Evolutionary conservation across 2,329 filamentous ascomycete species (phyloP), one percentile per base, ranked within the genome.

Genomic region (Talaromyces sp.): DNA sequence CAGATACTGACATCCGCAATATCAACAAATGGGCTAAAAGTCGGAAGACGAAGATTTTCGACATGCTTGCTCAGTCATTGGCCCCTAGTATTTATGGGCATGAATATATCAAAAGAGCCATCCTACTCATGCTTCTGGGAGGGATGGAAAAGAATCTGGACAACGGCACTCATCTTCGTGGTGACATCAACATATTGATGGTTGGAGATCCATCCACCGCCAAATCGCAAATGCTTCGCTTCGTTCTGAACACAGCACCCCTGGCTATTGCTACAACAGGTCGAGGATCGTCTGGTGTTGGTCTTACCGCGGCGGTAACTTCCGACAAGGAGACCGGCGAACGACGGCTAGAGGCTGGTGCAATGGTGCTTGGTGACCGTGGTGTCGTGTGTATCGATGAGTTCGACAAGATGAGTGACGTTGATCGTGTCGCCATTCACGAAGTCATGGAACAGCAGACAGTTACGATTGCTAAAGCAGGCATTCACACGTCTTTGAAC

Each of bases 371-470:
- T 72, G 95, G 88, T 65, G 95, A 99, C 75, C 89, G 95, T 65
- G 95, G 95, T 68, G 94, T 99, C 10, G 95, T 99, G 36, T 99
- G 95, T 80, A 99, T 99, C 67, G 95, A 99, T 74, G 95, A 99
- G 72, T 99, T 99, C 68, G 95, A 99, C 81, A 99, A 99, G 78
- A 99, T 99, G 95, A 97, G 92, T 61, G 95, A 99, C 73, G 89
- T 98, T 62, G 95, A 99, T 77, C 88, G 95, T 73, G 95, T 99
- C 4, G 95, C 95, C 54, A 99, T 99, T 69, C 95, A 99, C 85
- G 95, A 99, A 90, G 95, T 99, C 67, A 99, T 99, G 95, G 95
- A 99, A 79, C 95, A 99, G 79, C 95, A 99, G 78, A 99, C 95
- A 0, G 95, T 99, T 64, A 99, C 95, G 14, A 99, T 99, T 71